These are phyloP conservation scores for Diversispora eburnea DNA, from an alignment of 192 early-diverging fungal genomes.

Conservation along the genomic window DNA sequence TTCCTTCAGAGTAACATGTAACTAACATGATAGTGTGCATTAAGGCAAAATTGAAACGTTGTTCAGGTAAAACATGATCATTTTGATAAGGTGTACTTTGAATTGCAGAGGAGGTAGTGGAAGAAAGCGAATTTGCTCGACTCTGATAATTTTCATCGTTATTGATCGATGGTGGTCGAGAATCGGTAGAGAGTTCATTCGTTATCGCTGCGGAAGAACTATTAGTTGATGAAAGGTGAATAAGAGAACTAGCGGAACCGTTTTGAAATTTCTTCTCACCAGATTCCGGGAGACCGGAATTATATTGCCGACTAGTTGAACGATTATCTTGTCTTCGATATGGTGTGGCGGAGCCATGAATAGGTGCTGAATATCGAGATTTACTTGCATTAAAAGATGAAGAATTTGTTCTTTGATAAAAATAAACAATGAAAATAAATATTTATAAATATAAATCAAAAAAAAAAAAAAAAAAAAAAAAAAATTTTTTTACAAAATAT, in stretches of 20 bases:
- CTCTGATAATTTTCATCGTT: conserved; percentile 27
- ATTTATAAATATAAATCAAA: background rate
- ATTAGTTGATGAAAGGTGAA: conserved; percentile 30
- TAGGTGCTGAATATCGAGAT: conserved; percentile 34
- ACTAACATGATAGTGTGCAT: conserved; percentile 69
- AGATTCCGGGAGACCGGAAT: background rate
- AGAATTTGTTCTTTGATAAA: background rate
- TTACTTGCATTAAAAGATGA: conserved; percentile 17
- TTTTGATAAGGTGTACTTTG: conserved; percentile 32
- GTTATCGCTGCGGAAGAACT: conserved; percentile 28
- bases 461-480: too few relatives aligned
- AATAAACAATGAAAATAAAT: conserved; percentile 10
- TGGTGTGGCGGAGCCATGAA: conserved; percentile 26
- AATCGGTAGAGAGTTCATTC: conserved; percentile 27
- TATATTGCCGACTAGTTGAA: background rate
- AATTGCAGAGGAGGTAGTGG: conserved; percentile 35
- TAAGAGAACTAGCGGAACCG: conserved; percentile 34
- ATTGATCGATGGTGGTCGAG: conserved; percentile 37
- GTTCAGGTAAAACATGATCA: conserved; percentile 33
- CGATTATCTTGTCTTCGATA: background rate
- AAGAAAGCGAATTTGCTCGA: conserved; percentile 37
- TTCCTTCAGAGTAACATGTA: conserved; percentile 76
- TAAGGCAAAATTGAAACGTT: conserved; percentile 51
- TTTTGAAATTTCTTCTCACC: conserved; percentile 13
- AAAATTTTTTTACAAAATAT: conserved; percentile 35